Percentiles rank a stretch among this genome's conserved stretches.
These are phyloP conservation scores for Xylariaceae sp. DNA, from an alignment of 2,329 filamentous ascomycete genomes.

Conservation along the genomic window DNA sequence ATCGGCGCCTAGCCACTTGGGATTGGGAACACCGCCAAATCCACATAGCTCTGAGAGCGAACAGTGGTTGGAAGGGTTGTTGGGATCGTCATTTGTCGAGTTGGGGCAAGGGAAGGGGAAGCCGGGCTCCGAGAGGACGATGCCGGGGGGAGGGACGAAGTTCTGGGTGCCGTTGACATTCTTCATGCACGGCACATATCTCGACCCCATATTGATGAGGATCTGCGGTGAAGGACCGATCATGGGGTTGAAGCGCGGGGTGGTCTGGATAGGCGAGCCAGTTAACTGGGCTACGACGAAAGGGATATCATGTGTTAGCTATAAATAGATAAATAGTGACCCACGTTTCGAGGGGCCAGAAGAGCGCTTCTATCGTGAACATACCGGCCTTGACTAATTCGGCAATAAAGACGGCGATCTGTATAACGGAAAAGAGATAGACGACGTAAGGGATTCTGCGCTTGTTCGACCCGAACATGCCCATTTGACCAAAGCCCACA, in stretches of 20 bases:
- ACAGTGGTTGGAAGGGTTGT: conserved; percentile 52
- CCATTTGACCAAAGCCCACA: conserved; percentile 52
- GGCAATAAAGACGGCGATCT: conserved; percentile 80
- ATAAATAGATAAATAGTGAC: background rate
- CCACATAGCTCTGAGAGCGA: conserved; percentile 76
- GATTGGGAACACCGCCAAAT: conserved; percentile 69
- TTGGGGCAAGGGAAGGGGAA: conserved; percentile 77
- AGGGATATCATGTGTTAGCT: conserved; percentile 13
- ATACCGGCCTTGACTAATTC: conserved; percentile 81
- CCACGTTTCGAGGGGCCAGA: background rate
- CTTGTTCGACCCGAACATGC: conserved; percentile 52
- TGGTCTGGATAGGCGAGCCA: conserved; percentile 68
- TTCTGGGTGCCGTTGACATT: conserved; percentile 62
- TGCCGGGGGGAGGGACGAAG: conserved; percentile 19
- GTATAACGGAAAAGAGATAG: conserved; percentile 69
- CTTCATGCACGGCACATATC: conserved; percentile 93
- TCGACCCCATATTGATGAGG: conserved; percentile 93
- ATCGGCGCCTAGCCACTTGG: conserved; percentile 44
- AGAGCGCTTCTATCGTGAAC: conserved; percentile 28
- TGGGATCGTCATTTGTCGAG: conserved; percentile 54
- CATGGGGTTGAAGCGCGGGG: conserved; percentile 92
- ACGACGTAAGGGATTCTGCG: conserved; percentile 71
- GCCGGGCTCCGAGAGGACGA: conserved; percentile 24
- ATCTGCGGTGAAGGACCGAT: conserved; percentile 88
- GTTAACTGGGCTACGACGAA: conserved; percentile 59